Evolutionary conservation across 495 filamentous ascomycete species (phyloP).

Genomic region (Lophiostoma macrostomum): DNA sequence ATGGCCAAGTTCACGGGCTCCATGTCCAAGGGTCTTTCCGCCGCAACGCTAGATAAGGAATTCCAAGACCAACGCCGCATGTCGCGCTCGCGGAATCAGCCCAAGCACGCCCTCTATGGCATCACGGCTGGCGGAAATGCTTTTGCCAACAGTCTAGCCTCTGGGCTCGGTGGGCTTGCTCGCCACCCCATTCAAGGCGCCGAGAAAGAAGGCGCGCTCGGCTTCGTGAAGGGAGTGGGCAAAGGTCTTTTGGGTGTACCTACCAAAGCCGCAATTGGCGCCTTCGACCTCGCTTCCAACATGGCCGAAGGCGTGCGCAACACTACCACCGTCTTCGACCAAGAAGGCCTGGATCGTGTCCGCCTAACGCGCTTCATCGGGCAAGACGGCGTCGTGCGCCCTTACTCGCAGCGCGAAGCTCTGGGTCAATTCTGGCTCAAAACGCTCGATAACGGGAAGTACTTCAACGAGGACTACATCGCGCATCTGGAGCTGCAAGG

Average conservation of each 20-base stretch:
- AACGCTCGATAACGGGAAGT: constrained; percentile 92
- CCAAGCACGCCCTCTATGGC: constrained; percentile 94
- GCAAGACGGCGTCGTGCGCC: constrained; percentile 86
- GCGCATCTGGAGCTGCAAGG: constrained; percentile 88
- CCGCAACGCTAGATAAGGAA: constrained; percentile 95
- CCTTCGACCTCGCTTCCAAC: constrained; percentile 94
- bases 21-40: constrained; percentile 92
- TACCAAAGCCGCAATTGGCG: constrained; percentile 94
- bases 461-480: constrained; percentile 96
- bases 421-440: constrained; percentile 99
- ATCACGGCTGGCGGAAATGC: constrained; percentile 95
- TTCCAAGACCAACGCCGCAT: constrained; percentile 95
- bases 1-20: constrained; percentile 95
- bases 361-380: constrained; percentile 88
- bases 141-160: constrained; percentile 86
- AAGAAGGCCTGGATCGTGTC: constrained; percentile 88
- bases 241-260: constrained; percentile 90
- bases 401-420: constrained; percentile 93
- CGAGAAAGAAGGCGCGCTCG: constrained; percentile 87
- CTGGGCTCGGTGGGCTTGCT: constrained; percentile 87
- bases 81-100: constrained; percentile 86
- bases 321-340: constrained; percentile 96
- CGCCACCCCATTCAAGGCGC: constrained; percentile 92
- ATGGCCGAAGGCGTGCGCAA: constrained; percentile 96
- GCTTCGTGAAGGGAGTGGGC: constrained; percentile 96